Evolutionary conservation across 768 basidiomycete genomes (phyloP).

Genomic region (Lactarius trivialis): DNA sequence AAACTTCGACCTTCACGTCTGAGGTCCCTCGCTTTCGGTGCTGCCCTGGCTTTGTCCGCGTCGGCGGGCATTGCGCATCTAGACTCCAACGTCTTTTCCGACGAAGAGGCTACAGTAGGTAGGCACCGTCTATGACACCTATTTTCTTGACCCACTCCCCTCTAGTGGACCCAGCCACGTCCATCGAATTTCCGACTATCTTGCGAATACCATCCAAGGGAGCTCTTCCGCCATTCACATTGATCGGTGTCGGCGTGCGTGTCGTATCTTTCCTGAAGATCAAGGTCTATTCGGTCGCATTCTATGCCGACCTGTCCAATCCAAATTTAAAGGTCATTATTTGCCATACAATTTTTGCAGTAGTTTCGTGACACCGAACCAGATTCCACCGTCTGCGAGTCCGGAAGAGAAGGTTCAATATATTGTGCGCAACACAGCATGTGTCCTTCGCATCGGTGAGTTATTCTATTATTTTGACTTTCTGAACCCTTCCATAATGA

Average conservation of each 20-base stretch:
- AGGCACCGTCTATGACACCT: background rate
- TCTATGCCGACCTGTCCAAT: constrained; percentile 79
- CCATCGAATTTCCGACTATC: constrained; percentile 63
- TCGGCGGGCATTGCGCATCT: constrained; percentile 37
- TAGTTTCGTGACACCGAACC: background rate
- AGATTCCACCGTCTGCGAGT: constrained; percentile 52
- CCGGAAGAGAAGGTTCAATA: constrained; percentile 66
- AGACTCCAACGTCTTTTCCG: constrained; percentile 34
- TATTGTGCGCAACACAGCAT: constrained; percentile 60
- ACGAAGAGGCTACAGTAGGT: constrained; percentile 20
- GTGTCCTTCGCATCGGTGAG: constrained; percentile 69
- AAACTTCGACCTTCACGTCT: background rate
- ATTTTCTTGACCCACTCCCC: background rate
- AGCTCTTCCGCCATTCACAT: constrained; percentile 53
- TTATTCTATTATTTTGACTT: background rate
- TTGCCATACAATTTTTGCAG: background rate
- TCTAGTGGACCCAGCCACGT: constrained; percentile 67
- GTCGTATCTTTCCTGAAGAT: constrained; percentile 85
- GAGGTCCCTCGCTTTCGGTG: constrained; percentile 2
- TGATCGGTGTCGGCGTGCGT: constrained; percentile 81
- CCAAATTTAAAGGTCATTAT: constrained; percentile 49
- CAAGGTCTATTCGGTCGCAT: constrained; percentile 84
- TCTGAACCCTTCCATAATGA: background rate
- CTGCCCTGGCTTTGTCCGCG: constrained; percentile 30
- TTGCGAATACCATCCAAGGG: constrained; percentile 59